Percentiles rank a stretch among this genome's conserved stretches.
Evolutionary conservation across 2,329 filamentous ascomycete species (phyloP).

Genomic region (Microdochium trichocladiopsis): DNA sequence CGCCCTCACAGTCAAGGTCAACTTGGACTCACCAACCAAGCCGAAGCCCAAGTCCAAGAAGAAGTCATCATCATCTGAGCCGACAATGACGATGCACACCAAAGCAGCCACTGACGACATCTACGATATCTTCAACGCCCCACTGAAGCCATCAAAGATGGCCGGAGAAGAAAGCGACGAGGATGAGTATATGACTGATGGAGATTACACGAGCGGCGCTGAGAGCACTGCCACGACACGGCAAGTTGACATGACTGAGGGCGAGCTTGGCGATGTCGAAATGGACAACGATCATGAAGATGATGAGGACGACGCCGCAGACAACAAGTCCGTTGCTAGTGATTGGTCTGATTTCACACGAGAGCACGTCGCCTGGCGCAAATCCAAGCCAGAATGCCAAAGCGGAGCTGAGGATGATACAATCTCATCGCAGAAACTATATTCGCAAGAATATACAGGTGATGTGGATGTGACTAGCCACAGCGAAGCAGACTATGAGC

Average conservation of each 20-base stretch:
- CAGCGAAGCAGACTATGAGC: background rate
- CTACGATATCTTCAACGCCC: conserved; percentile 93
- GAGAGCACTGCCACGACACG: conserved; percentile 78
- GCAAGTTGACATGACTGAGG: conserved; percentile 45
- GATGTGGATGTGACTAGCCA: background rate
- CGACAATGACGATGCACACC: conserved; percentile 98
- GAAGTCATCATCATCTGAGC: conserved; percentile 53
- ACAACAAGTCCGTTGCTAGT: conserved; percentile 13
- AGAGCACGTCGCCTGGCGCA: background rate
- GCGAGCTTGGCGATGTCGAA: conserved; percentile 27
- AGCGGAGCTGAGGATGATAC: conserved; percentile 19
- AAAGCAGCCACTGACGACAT: conserved; percentile 94
- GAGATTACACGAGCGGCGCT: conserved; percentile 74
- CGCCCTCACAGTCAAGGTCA: conserved; percentile 68
- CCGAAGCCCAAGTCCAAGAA: conserved; percentile 72
- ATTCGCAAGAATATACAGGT: background rate
- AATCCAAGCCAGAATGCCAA: conserved; percentile 5
- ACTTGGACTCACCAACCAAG: conserved; percentile 82
- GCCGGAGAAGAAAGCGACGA: conserved; percentile 38
- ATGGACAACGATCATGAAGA: conserved; percentile 26
- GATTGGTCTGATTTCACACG: background rate
- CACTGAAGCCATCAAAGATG: conserved; percentile 37
- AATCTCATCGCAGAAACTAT: conserved; percentile 11
- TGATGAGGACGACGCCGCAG: conserved; percentile 17
- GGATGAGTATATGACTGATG: conserved; percentile 65